Percentiles rank a stretch among this genome's conserved stretches.
phyloP scores from a whole-genome alignment of 2,329 filamentous ascomycete genomes.

The Gnomoniopsis sp. region DNA sequence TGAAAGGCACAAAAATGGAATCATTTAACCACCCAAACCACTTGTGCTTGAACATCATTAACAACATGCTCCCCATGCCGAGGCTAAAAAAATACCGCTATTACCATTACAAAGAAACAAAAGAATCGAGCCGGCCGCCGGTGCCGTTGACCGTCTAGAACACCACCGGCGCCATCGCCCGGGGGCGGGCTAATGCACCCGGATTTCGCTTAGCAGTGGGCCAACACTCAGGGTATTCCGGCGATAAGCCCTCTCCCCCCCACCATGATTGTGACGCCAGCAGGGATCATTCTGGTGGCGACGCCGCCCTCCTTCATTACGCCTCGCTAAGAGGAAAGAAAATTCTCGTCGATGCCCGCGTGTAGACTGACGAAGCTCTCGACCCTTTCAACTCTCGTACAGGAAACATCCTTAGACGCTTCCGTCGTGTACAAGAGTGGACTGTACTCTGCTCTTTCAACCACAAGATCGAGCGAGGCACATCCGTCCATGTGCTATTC shows the following conservation, averaged over 20 bases:
- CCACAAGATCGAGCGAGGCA: slow-evolving; percentile 30
- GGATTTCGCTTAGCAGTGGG: not conserved
- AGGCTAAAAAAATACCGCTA: no score
- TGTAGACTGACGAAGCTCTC: no score
- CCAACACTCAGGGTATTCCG: not conserved
- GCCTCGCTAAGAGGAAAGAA: not conserved
- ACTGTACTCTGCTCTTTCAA: slow-evolving; percentile 8
- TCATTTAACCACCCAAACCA: no score
- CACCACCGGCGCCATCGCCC: slow-evolving; percentile 19
- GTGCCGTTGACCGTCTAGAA: slow-evolving; percentile 19
- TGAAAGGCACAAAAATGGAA: no score
- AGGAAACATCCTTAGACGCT: no score
- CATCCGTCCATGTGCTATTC: slow-evolving; percentile 41
- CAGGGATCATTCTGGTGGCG: slow-evolving; percentile 6
- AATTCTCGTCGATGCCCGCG: not conserved
- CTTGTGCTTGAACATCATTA: no score
- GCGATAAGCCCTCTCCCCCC: slow-evolving; percentile 1
- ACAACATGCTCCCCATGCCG: no score
- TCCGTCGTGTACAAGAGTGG: not conserved
- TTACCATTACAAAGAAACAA: no score
- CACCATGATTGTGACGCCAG: slow-evolving; percentile 11
- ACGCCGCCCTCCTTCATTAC: not conserved
- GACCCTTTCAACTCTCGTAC: not conserved
- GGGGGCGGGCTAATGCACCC: slow-evolving; percentile 29
- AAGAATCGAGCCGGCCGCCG: no score